These are phyloP conservation scores for Avicennia marina DNA, from an alignment of 257 asterid species.

Conservation along the genomic window DNA sequence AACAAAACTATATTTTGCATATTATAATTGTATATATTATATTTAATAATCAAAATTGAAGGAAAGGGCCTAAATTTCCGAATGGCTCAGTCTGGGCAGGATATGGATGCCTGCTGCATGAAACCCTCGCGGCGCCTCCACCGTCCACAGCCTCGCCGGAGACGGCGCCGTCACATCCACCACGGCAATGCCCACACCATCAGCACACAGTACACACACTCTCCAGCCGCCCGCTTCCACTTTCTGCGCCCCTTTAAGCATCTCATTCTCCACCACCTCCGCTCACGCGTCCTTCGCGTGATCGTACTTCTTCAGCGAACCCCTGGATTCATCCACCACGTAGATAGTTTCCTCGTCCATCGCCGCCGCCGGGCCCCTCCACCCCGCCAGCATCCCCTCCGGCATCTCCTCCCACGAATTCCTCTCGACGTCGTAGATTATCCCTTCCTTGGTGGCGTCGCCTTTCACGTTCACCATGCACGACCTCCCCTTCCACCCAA, in stretches of 20 bases:
- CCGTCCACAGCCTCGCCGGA: slow-evolving; percentile 41
- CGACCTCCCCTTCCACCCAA: slow-evolving; percentile 69
- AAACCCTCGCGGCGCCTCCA: slow-evolving; percentile 50
- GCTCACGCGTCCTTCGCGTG: slow-evolving; percentile 48
- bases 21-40: no score
- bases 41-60: no score
- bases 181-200: slow-evolving; percentile 40
- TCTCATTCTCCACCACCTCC: slow-evolving; percentile 30
- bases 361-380: slow-evolving; percentile 75
- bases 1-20: no score
- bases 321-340: slow-evolving; percentile 62
- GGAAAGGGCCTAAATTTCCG: no score
- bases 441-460: slow-evolving; percentile 59
- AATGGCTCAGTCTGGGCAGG: slow-evolving; percentile 50
- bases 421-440: slow-evolving; percentile 37
- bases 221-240: slow-evolving; percentile 51
- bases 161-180: slow-evolving; percentile 55
- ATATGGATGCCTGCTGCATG: slow-evolving; percentile 48
- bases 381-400: slow-evolving; percentile 59
- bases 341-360: slow-evolving; percentile 60
- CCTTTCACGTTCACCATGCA: slow-evolving; percentile 89
- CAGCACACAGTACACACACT: slow-evolving; percentile 49
- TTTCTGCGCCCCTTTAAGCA: slow-evolving; percentile 51
- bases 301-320: slow-evolving; percentile 46
- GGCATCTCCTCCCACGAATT: slow-evolving; percentile 72